Percentiles rank a stretch among this genome's conserved stretches.
These are phyloP conservation scores for Beauveria brongniartii DNA, from an alignment of 2,329 filamentous ascomycete genomes.

Conservation along the genomic window DNA sequence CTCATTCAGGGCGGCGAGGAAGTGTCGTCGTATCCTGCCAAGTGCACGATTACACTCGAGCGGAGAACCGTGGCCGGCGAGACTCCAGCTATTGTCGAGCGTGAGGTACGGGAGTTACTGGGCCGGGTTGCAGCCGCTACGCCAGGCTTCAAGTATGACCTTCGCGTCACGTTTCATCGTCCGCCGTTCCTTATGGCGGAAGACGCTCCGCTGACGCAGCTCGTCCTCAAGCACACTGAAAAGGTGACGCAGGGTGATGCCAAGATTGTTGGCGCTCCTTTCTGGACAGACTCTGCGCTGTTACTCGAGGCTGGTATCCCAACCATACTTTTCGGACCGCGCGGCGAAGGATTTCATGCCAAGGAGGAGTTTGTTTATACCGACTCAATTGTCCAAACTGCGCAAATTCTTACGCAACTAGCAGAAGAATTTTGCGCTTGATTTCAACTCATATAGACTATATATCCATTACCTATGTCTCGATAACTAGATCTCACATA, in stretches of 20 bases:
- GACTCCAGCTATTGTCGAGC: constrained; percentile 26
- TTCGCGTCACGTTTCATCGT: constrained; percentile 33
- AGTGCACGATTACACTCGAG: constrained; percentile 41
- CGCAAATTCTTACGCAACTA: constrained; percentile 19
- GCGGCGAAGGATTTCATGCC: constrained; percentile 39
- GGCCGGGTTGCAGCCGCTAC: constrained; percentile 23
- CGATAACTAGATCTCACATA: neutral
- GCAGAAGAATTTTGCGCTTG: constrained; percentile 22
- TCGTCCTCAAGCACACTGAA: constrained; percentile 22
- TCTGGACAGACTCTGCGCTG: constrained; percentile 45
- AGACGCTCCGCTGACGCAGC: constrained; percentile 32
- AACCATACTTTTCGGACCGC: constrained; percentile 37
- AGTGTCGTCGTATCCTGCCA: constrained; percentile 40
- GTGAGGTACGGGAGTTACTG: constrained; percentile 31
- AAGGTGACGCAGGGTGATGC: constrained; percentile 20
- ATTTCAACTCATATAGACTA: neutral
- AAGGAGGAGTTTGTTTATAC: constrained; percentile 43
- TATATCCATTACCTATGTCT: neutral
- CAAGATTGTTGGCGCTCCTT: constrained; percentile 24
- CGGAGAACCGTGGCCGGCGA: constrained; percentile 39
- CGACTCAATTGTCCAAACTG: constrained; percentile 30
- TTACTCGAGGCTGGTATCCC: constrained; percentile 36
- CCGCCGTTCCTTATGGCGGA: constrained; percentile 31
- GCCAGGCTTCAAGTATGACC: constrained; percentile 31
- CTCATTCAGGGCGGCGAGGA: constrained; percentile 44